Base-by-base conservation (phyloP, 1,284 basidiomycete genomes). In the Tilletia indica region DNA sequence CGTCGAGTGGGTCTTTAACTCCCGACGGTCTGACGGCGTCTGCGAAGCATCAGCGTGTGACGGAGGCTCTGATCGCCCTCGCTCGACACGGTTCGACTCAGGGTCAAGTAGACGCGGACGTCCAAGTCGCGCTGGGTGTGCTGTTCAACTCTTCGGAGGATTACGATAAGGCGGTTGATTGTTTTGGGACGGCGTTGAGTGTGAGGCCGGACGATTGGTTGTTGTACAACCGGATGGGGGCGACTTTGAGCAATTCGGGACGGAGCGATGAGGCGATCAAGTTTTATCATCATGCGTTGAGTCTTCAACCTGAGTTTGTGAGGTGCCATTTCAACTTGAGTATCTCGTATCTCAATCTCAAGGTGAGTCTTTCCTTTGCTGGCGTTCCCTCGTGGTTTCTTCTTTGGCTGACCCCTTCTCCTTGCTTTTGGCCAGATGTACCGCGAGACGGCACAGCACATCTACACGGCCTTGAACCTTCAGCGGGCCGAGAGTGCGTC, bases 191-290 rank as follows among this genome's bases (percentile, higher is more conserved):
- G 0, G 96, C 97, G 0, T 86, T 99, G 71, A 90, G 90, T 21
- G 91, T 93, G 67, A 88, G 93, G 71, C 96, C 95, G 1, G 90
- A 94, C 74, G 96, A 99, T 82, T 97, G 93, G 92, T 86, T 96
- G 66, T 85, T 99, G 74, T 97, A 94, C 86, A 99, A 99, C 84
- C 90, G 96, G 34, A 92, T 98, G 36, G 96, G 96, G 16, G 96
- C 96, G 19, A 98, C 95, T 1, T 90, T 97, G 82, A 94, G 94
- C 64, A 99, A 99, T 73, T 82, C 79, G 16, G 95, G 96, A 0
- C 88, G 88, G 68, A 89, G 93, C 21, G 89, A 89, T 56, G 90
- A 93, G 74, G 95, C 97, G 9, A 87, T 97, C 19, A 87, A 91
- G 76, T 97, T 93, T 85, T 99, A 99, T 85, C 89, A 91, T 81